Conservation (phyloP, 2,329 filamentous ascomycete genomes). For the Fusarium xylarioides region DNA sequence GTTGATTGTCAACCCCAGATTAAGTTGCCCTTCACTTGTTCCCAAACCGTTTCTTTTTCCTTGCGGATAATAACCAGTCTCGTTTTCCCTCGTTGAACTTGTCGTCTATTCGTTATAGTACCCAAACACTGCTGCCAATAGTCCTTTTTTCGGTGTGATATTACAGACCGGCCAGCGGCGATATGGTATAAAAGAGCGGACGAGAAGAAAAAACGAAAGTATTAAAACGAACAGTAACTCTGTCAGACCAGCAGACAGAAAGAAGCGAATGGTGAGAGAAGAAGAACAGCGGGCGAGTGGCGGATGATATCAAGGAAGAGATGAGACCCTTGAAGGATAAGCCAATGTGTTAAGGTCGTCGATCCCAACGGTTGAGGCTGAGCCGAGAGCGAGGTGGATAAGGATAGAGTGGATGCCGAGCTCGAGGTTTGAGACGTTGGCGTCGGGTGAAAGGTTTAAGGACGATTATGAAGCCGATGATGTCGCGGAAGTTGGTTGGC, state of each 20-base stretch:
- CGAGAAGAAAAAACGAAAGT: slow-evolving; percentile 7
- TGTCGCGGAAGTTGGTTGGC: slow-evolving; percentile 50
- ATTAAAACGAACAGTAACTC: slow-evolving; percentile 21
- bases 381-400: slow-evolving; percentile 19
- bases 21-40: slow-evolving; percentile 14
- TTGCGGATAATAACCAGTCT: slow-evolving; percentile 5
- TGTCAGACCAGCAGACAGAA: slow-evolving; percentile 36
- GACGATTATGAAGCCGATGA: slow-evolving; percentile 36
- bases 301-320: slow-evolving; percentile 21
- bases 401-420: slow-evolving; percentile 7
- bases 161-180: slow-evolving; percentile 35
- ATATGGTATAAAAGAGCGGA: slow-evolving; percentile 8
- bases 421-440: slow-evolving; percentile 26
- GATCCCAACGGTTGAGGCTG: slow-evolving; percentile 23
- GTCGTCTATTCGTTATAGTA: slow-evolving; percentile 22
- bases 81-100: slow-evolving; percentile 6
- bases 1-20: slow-evolving; percentile 14
- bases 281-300: slow-evolving; percentile 13
- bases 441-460: slow-evolving; percentile 22
- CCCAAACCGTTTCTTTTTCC: slow-evolving; percentile 1
- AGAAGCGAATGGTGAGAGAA: slow-evolving; percentile 16
- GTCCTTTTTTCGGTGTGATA: slow-evolving; percentile 16
- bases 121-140: slow-evolving; percentile 15
- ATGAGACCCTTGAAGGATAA: slow-evolving; percentile 20
- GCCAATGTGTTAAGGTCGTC: slow-evolving; percentile 17